Percentiles rank a stretch among this genome's conserved stretches.
These are phyloP conservation scores for Naegleria gruberi DNA, from an alignment of 208 protist species.

Conservation along the genomic window DNA sequence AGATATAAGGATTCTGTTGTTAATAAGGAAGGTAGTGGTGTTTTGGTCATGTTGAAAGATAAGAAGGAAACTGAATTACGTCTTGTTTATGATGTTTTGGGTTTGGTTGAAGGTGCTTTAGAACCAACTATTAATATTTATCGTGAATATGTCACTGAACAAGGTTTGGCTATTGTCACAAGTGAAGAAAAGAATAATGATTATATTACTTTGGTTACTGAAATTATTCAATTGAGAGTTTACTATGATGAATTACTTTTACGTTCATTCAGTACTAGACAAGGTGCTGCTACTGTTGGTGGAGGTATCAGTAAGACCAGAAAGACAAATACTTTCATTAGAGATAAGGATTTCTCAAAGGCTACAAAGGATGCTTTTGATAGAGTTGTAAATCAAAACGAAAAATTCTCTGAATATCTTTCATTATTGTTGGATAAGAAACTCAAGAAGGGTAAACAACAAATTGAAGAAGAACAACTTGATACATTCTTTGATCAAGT, in stretches of 20 bases:
- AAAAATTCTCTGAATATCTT: slow-evolving; percentile 56
- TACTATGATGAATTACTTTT: slow-evolving; percentile 18
- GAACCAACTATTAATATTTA: slow-evolving; percentile 13
- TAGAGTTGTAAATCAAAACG: slow-evolving; percentile 55
- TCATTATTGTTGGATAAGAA: slow-evolving; percentile 64
- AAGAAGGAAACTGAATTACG: background rate
- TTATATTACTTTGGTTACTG: background rate
- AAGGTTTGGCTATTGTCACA: slow-evolving; percentile 2
- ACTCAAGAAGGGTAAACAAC: slow-evolving; percentile 47
- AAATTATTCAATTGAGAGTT: background rate
- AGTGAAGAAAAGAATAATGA: background rate
- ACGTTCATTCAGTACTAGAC: slow-evolving; percentile 16
- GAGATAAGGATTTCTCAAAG: background rate
- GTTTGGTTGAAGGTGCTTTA: slow-evolving; percentile 11
- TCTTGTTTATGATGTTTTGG: slow-evolving; percentile 10
- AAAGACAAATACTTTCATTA: slow-evolving; percentile 38
- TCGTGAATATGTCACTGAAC: background rate
- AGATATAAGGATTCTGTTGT: slow-evolving; percentile 11
- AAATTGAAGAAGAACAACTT: slow-evolving; percentile 49
- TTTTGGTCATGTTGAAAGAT: slow-evolving; percentile 11
- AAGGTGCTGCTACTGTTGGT: slow-evolving; percentile 1
- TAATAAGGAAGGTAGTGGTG: background rate
- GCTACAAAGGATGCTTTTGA: slow-evolving; percentile 46
- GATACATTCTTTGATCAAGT: slow-evolving; percentile 53
- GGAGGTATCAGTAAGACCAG: slow-evolving; percentile 36